These are phyloP conservation scores for Phytophthora podocarpi DNA, from an alignment of 352 stramenopile genomes.

Conservation along the genomic window DNA sequence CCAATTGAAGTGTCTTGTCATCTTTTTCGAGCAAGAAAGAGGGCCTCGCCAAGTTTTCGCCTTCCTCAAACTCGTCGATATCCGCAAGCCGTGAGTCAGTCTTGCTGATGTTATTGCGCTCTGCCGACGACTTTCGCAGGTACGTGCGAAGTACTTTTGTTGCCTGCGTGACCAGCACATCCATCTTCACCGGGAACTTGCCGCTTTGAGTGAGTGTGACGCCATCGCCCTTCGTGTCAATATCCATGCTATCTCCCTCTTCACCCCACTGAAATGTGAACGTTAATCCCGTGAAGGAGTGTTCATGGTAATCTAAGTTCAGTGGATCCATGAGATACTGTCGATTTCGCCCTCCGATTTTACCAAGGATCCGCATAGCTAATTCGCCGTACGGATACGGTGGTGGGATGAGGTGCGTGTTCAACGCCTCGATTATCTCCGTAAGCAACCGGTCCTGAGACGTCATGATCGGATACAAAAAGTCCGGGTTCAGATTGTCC, in stretches of 20 bases:
- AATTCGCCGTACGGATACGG: slow-evolving; percentile 98
- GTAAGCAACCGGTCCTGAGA: slow-evolving; percentile 90
- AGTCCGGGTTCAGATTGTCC: slow-evolving; percentile 98
- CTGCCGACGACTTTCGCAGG: slow-evolving; percentile 51
- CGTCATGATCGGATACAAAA: slow-evolving; percentile 94
- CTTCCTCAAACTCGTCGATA: slow-evolving; percentile 72
- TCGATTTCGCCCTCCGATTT: slow-evolving; percentile 95
- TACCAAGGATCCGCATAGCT: slow-evolving; percentile 96
- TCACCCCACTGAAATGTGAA: slow-evolving; percentile 60
- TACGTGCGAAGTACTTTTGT: slow-evolving; percentile 66
- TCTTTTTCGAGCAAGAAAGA: slow-evolving; percentile 84
- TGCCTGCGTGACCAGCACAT: slow-evolving; percentile 52
- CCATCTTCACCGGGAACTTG: slow-evolving; percentile 63
- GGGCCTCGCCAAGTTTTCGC: slow-evolving; percentile 34
- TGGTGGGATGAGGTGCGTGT: slow-evolving; percentile 93
- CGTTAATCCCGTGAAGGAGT: slow-evolving; percentile 50
- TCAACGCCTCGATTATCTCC: slow-evolving; percentile 96
- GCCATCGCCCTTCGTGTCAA: slow-evolving; percentile 22
- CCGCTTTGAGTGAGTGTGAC: not conserved
- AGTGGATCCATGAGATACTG: slow-evolving; percentile 89
- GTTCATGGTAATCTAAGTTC: slow-evolving; percentile 59
- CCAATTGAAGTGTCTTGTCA: slow-evolving; percentile 81
- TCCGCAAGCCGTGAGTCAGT: slow-evolving; percentile 64
- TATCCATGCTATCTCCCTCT: slow-evolving; percentile 26
- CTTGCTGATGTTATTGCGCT: slow-evolving; percentile 63